A percentile compares a stretch with the other conserved stretches of the same genome.
Conservation (phyloP, 148 eudicot species). For the Persicaria maculosa region DNA sequence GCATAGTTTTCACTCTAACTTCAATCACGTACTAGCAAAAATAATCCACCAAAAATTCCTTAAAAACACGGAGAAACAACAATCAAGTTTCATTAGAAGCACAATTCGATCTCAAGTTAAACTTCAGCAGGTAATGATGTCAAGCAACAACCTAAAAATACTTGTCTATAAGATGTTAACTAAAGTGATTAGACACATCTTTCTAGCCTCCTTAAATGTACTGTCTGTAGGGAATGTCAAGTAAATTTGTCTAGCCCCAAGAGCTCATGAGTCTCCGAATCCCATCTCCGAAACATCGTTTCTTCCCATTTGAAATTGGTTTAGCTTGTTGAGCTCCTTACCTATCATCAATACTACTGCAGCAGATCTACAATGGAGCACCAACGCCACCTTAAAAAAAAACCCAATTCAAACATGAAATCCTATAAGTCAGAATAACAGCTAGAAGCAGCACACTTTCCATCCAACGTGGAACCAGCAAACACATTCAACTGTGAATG, state of each 20-base stretch:
- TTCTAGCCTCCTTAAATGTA: constrained; percentile 10
- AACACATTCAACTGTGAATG: neutral
- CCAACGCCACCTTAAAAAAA: neutral
- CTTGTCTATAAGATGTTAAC: neutral
- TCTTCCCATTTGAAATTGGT: constrained; percentile 9
- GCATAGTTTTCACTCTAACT: too few relatives aligned
- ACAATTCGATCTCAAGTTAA: too few relatives aligned
- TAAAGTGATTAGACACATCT: constrained; percentile 14
- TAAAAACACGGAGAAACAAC: too few relatives aligned
- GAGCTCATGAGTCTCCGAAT: constrained; percentile 5
- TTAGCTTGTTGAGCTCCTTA: neutral
- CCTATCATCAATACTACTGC: constrained; percentile 12
- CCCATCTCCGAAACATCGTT: constrained; percentile 10
- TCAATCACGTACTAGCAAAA: too few relatives aligned
- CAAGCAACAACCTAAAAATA: too few relatives aligned
- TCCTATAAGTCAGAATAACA: neutral
- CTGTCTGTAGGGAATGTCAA: constrained; percentile 15
- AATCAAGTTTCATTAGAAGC: too few relatives aligned
- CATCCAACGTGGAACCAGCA: neutral
- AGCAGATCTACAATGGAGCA: constrained; percentile 8
- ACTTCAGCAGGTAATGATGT: too few relatives aligned
- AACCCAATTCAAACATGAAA: neutral
- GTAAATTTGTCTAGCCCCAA: constrained; percentile 15
- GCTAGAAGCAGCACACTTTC: too few relatives aligned
- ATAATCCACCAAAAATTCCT: too few relatives aligned